Percentiles rank a stretch among this genome's conserved stretches.
Conservation (phyloP, 164 flowering plant genomes). For the Annona cherimola region DNA sequence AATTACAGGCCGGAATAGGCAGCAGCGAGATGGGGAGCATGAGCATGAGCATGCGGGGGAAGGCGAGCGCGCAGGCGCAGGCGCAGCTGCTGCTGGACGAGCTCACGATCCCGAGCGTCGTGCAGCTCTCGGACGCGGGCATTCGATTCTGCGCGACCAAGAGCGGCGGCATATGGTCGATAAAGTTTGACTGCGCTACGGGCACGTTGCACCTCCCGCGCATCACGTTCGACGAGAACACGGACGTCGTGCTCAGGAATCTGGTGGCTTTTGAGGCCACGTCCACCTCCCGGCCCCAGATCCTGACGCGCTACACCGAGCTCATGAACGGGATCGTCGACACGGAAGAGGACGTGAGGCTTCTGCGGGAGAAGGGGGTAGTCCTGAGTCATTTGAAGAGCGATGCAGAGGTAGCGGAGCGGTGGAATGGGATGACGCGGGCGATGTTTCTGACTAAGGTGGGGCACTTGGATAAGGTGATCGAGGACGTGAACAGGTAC, state of each 20-base stretch:
- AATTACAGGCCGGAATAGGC: not conserved
- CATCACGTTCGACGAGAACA: conserved; percentile 12
- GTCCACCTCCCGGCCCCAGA: conserved; percentile 13
- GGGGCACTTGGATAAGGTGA: conserved; percentile 15
- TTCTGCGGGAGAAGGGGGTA: conserved; percentile 20
- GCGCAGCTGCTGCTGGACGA: conserved; percentile 17
- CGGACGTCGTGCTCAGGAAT: conserved; percentile 22
- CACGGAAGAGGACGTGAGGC: conserved; percentile 19
- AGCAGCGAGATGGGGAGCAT: too few species aligned
- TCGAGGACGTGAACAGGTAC: conserved; percentile 22
- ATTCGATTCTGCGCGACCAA: not conserved
- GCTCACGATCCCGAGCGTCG: conserved; percentile 14
- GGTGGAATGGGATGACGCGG: conserved; percentile 26
- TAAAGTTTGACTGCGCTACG: conserved; percentile 13
- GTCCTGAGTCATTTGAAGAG: conserved; percentile 21
- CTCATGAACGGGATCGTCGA: conserved; percentile 32
- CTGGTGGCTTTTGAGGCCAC: conserved; percentile 26
- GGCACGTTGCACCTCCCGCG: conserved; percentile 16
- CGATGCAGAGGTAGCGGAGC: conserved; percentile 18
- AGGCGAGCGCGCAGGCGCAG: not conserved
- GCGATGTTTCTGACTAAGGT: conserved; percentile 19
- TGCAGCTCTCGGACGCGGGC: conserved; percentile 10
- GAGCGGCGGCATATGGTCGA: conserved; percentile 10
- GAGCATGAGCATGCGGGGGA: too few species aligned
- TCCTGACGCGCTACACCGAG: conserved; percentile 25